Evolutionary conservation across 2,329 filamentous ascomycete genomes (phyloP), one percentile per base, ranked within the genome.

Genomic region (Diplodia sapinea): DNA sequence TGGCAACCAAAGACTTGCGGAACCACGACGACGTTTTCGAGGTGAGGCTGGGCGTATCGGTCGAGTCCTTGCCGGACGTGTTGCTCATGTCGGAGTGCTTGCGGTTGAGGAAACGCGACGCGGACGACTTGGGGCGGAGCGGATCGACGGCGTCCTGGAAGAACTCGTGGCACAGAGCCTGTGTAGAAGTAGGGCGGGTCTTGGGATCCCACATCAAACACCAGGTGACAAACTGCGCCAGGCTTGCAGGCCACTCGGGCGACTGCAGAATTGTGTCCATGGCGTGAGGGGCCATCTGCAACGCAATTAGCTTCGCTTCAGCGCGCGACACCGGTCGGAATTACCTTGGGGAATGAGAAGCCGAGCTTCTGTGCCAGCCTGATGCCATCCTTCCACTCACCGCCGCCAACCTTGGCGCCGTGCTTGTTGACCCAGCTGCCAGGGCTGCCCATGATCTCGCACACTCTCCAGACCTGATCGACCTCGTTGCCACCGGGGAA

Each of bases 121-220:
- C 88, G 0, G 92, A 94, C 1, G 93, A 96, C 82, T 94, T 97
- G n/a, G 94, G 93, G 66, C 94, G 85, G 65, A 97, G 82, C 15
- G 95, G 95, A 78, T 99, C 95, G 62, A 96, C 88, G 1, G 95
- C 95, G 80, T 98, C 95, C 40, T 86, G 80, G 74, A 99, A 99
- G 80, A 96, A 99, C 72, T 97, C 94, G 78, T 99, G 95, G 49
- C 91, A 91, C 71, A 99, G 82, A n/a, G 95, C 94, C 79, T 99
- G 94, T 0, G 91, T 89, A 1, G 94, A 97, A 4, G 94, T 98
- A 54, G 95, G 95, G 69, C 95, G 87, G 75, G 84, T 89, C 82
- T 94, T 96, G 12, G 95, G 95, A 79, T 99, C 95, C 95, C 95
- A 99, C 91, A 98, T 95, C 72, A 99, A 81, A 80, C 95, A 99